phyloP scores from a whole-genome alignment of 345 rosid genomes.

The Murraya koenigii region DNA sequence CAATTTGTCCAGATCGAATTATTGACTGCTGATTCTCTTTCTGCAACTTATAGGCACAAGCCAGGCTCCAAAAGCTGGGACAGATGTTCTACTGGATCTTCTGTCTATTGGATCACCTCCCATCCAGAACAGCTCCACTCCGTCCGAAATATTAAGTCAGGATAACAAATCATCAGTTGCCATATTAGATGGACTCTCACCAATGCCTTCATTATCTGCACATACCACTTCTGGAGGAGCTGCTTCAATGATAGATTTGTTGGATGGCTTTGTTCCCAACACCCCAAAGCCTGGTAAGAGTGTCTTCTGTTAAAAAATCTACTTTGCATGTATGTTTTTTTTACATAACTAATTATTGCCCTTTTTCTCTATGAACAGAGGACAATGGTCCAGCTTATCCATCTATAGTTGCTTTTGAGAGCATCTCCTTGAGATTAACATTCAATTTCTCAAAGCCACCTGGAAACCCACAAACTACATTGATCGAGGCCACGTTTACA shows the following conservation, averaged over 20 bases:
- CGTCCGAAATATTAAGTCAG: slow-evolving; percentile 54
- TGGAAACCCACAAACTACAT: slow-evolving; percentile 65
- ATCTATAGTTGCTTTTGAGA: slow-evolving; percentile 74
- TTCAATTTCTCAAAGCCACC: slow-evolving; percentile 77
- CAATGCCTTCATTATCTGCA: slow-evolving; percentile 37
- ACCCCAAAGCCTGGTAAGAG: slow-evolving; percentile 61
- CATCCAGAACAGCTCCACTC: slow-evolving; percentile 52
- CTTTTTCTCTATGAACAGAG: slow-evolving; percentile 42
- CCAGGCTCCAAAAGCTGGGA: slow-evolving; percentile 67
- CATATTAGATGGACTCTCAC: slow-evolving; percentile 49
- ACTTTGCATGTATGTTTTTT: slow-evolving; percentile 15
- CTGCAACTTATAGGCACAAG: slow-evolving; percentile 35
- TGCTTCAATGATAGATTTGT: slow-evolving; percentile 67
- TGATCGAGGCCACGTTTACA: slow-evolving; percentile 68
- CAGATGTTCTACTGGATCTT: slow-evolving; percentile 85
- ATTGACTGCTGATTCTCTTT: background rate
- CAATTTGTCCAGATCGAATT: background rate
- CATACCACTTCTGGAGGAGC: slow-evolving; percentile 40
- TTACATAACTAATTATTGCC: slow-evolving; percentile 14
- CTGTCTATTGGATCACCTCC: slow-evolving; percentile 81
- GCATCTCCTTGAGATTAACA: slow-evolving; percentile 73
- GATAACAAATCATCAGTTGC: slow-evolving; percentile 36
- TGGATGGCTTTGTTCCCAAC: slow-evolving; percentile 75
- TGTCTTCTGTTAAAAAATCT: slow-evolving; percentile 8
- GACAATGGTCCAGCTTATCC: slow-evolving; percentile 77